A percentile compares a stretch with the other conserved stretches of the same genome.
Conservation (phyloP, 345 rosid genomes). For the Capsella bursapastoris region DNA sequence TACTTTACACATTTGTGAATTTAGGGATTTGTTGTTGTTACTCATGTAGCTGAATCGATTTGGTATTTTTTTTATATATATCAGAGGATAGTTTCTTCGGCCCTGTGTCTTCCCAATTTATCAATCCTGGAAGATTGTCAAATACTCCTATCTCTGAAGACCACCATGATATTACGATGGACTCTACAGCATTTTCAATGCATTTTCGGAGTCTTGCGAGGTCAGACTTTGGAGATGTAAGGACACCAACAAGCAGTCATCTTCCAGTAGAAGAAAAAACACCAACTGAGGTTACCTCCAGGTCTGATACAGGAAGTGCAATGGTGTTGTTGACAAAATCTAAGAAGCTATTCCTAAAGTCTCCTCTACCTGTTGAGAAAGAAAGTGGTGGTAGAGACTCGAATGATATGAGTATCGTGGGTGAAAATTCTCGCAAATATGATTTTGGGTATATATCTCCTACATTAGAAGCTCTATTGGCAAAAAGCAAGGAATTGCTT, state of each 20-base stretch:
- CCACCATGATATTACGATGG: conserved; percentile 85
- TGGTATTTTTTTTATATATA: conserved; percentile 16
- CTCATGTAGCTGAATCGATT: not conserved
- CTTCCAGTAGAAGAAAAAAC: conserved; percentile 61
- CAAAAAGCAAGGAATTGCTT: conserved; percentile 50
- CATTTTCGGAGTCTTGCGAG: conserved; percentile 80
- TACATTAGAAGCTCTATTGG: conserved; percentile 68
- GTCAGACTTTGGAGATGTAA: conserved; percentile 68
- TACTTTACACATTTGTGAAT: conserved; percentile 1
- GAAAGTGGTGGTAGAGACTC: conserved; percentile 75
- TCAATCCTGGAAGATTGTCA: conserved; percentile 70
- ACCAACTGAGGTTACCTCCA: conserved; percentile 47
- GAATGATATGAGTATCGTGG: conserved; percentile 87
- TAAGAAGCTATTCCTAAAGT: conserved; percentile 50
- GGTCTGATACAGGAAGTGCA: conserved; percentile 59
- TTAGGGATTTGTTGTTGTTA: not conserved
- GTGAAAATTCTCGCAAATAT: conserved; percentile 60
- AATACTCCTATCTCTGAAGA: conserved; percentile 73
- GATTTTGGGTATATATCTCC: conserved; percentile 80
- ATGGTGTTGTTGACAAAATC: conserved; percentile 64
- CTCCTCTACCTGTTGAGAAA: conserved; percentile 44
- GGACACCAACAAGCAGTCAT: conserved; percentile 50
- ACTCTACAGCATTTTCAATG: conserved; percentile 90
- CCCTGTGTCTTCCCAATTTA: conserved; percentile 83
- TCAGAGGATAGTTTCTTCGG: conserved; percentile 80